Base-by-base conservation (phyloP, 306 rosid genomes). In the Sicyos edulis region DNA sequence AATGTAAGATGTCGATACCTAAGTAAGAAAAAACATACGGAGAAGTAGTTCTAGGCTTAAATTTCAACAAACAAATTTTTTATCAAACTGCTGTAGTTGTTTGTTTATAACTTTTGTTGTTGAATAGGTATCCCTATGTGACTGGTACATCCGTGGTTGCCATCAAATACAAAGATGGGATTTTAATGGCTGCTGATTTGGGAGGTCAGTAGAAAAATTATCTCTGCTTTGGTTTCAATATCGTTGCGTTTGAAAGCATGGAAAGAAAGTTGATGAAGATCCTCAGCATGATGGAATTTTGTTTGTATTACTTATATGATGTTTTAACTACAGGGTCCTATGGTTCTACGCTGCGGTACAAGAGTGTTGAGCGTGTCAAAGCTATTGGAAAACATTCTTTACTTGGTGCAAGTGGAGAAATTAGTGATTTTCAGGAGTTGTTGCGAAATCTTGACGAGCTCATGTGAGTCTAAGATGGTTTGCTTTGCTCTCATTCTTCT, bases 401-500 rank as follows among this genome's bases (percentile, higher is more conserved):
- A 70, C 88, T 93, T 14, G 96, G 97, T 37, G 99, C 91, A 61
- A 93, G 95, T 45, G 99, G 99, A 70, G 99, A 93, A 85, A 80
- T 93, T 62, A 93, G 99, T 81, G 99, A 93, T 56, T 93, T 90
- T 77, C 99, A 91, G 85, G 93, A 91, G 86, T 78, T 91, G 50
- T 57, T 89, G 53, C 86, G 82, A 53, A 78, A 83, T 70, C 96
- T 92, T 40, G 96, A 90, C 54, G 96, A 92, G 56, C 96, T 92
- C 54, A 85, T 88, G 98, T 90, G 78, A 88, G 87, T 58, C 52
- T 72, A 67, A 58, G 49, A 13, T 2, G 17, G 15, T 71, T 55
- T 71, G 17, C 51, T 19, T 13, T 37, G 32, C 29, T 47, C 16
- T 32, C 29, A 45, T 17, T 14, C 40, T 37, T 12, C 32, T 17